These are phyloP conservation scores for Peronosclerospora sorghi DNA, from an alignment of 352 stramenopile genomes.

Conservation along the genomic window DNA sequence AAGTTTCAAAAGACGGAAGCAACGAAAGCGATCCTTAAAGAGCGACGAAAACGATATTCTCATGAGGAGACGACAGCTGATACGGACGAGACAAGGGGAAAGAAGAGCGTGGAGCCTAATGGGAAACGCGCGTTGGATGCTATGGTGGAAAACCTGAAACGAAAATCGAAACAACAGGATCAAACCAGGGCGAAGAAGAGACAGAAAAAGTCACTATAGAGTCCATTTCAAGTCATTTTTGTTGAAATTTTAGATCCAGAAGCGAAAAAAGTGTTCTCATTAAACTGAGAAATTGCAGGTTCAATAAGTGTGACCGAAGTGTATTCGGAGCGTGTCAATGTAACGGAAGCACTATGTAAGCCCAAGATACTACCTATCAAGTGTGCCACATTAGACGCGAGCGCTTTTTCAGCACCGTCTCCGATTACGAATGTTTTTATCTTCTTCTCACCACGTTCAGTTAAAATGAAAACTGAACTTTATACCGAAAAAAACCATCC, in stretches of 20 bases:
- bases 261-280: no score
- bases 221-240: no score
- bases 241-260: no score
- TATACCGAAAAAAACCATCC: background rate
- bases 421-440: no score
- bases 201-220: constrained; percentile 18
- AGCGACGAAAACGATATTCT: constrained; percentile 61
- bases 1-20: constrained; percentile 80
- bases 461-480: no score
- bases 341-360: constrained; percentile 82
- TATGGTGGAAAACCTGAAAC: constrained; percentile 79
- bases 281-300: constrained; percentile 19
- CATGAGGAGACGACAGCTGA: constrained; percentile 3
- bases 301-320: constrained; percentile 83
- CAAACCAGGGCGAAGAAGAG: constrained; percentile 47
- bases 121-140: constrained; percentile 39
- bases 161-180: constrained; percentile 42
- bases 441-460: no score
- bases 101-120: constrained; percentile 7
- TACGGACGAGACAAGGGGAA: background rate
- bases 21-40: constrained; percentile 67
- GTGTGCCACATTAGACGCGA: constrained; percentile 64
- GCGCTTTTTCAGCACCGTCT: constrained; percentile 19
- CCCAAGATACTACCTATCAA: constrained; percentile 87
- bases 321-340: constrained; percentile 79